Evolutionary conservation across 306 rosid species (phyloP), one percentile per base, ranked within the genome.

Genomic region (Acacia confusa): DNA sequence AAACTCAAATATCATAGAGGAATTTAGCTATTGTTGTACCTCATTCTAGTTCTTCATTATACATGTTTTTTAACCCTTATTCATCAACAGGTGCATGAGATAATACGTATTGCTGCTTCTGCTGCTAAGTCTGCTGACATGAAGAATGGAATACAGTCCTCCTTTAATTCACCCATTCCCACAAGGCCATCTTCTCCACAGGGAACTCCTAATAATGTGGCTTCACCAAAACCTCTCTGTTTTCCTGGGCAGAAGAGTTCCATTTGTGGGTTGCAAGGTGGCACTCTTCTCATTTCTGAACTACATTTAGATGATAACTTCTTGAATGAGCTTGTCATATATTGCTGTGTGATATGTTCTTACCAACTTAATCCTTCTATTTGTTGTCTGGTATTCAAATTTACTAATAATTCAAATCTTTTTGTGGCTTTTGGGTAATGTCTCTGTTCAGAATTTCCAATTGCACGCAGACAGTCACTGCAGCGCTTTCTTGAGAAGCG

Each of bases 401-500:
- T 36, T 60, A 50, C 52, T 58, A 27, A 71, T 27, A 25, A 30
- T 32, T 34, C 20, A 50, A 27, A 78, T 77, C 24, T 83, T 25
- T 47, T 20, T 75, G 19, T 74, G 76, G 41, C n/a, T 69, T 82
- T 82, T 78, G 63, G 27, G 66, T 75, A 20, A 41, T 52, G 22
- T 75, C 64, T 79, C 72, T 81, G 48, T 66, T 78, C 89, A 92
- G 97, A 90, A 79, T 87, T 92, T 78, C 97, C 97, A 34, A n/a
- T 92, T 40, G 91, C 94, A 27, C 90, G 97, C 76, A 89, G 94
- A 72, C 92, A 90, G 12, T 92, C 97, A 53, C 94, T 92, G 75
- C 94, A 90, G 81, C 88, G 89, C 28, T 92, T 92, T 83, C 86
- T 92, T 84, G 97, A 90, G 89, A 92, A 90, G 87, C 87, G 97